Evolutionary conservation across 805 yeast genomes (phyloP).

Genomic region (Danielozyma ontarioensis): DNA sequence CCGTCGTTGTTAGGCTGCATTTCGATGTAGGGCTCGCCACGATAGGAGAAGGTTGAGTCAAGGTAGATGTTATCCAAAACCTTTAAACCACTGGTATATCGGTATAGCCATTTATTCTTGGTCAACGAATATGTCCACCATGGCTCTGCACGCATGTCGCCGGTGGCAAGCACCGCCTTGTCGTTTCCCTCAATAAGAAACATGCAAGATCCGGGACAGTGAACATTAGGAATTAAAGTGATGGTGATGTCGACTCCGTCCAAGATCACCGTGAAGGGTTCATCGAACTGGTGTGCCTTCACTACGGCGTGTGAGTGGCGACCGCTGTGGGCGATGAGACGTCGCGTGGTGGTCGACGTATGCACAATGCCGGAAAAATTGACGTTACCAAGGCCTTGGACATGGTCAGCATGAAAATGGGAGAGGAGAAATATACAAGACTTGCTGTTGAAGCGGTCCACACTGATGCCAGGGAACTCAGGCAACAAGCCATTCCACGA

Average conservation of each 20-base stretch:
- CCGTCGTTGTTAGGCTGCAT: conserved; percentile 41
- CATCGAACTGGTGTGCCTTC: conserved; percentile 14
- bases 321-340: conserved; percentile 14
- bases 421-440: conserved; percentile 34
- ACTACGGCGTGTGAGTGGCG: conserved; percentile 14
- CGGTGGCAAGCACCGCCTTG: conserved; percentile 44
- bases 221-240: conserved; percentile 46
- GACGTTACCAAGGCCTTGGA: conserved; percentile 40
- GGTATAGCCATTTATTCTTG: conserved; percentile 36
- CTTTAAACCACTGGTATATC: conserved; percentile 31
- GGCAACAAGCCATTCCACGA: conserved; percentile 37
- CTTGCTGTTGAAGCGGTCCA: conserved; percentile 26
- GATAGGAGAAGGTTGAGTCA: conserved; percentile 49
- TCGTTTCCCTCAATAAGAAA: conserved; percentile 36
- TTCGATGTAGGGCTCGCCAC: conserved; percentile 46
- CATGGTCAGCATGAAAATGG: conserved; percentile 54
- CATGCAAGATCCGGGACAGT: conserved; percentile 59
- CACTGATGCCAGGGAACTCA: conserved; percentile 46
- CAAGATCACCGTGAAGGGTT: conserved; percentile 13
- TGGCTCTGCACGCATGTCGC: conserved; percentile 52
- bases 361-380: conserved; percentile 38
- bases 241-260: conserved; percentile 19
- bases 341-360: conserved; percentile 41
- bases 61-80: conserved; percentile 43
- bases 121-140: conserved; percentile 43